Evolutionary conservation across 768 basidiomycete species (phyloP), one percentile per base, ranked within the genome.

Genomic region (Agaricus subrufescens): DNA sequence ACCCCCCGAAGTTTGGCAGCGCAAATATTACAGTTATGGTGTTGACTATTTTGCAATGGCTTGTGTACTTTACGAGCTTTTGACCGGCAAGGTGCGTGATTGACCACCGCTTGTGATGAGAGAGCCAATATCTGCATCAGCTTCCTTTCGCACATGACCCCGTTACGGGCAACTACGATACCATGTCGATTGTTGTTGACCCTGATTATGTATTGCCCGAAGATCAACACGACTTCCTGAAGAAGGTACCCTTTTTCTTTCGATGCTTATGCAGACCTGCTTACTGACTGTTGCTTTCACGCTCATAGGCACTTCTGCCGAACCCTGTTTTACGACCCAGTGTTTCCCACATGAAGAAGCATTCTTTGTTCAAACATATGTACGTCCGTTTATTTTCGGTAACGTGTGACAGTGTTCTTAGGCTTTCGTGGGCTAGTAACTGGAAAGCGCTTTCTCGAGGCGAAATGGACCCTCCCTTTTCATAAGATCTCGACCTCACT

Each of bases 271-370:
- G 29, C 26, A n/a, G 3, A 30, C 14, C 29, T 10, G 14, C 5
- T 34, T 50, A 15, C 34, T 37, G 29, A 29, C 5, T 1, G 10
- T 45, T 45, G 14, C 29, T 54, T 30, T 29, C 11, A 23, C 30
- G 1, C 25, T 10, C 29, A 29, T 29, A 55, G 54, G 39, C 54
- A 23, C 54, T 55, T 19, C 29, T 43, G n/a, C 54, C 54, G 6
- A 55, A 55, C 39, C 54, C 54, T 15, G 54, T 55, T 42, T 30
- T 55, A 19, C 54, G 54, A 3, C 54, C 54, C n/a, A 55, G 54
- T 27, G 54, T 55, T 31, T 48, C 54, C 14, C 54, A 55, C 46
- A 55, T 55, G 54, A 55, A 55, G 38, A 55, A 42, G 19, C 54
- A 55, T 14, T 39, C 38, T 26, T 19, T 55, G 27, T 55, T 55